Base-by-base conservation (phyloP, 176 grass and related monocot genomes). In the Hsuehochloa calcarea region DNA sequence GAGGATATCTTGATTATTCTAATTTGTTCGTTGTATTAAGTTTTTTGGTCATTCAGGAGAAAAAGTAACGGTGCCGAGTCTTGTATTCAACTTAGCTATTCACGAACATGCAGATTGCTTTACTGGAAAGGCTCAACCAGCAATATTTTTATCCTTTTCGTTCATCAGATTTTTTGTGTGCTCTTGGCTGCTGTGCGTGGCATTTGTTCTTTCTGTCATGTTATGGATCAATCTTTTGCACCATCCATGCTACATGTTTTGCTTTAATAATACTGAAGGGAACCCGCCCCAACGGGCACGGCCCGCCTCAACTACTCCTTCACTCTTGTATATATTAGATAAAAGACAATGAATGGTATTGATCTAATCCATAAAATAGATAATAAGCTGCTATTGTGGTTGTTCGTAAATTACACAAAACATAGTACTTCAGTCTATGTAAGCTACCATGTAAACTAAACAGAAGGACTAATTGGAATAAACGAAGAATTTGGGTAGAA, bases 1-100 rank as follows among this genome's bases (percentile, higher is more conserved):
- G 74, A 95, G 88, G 67, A 86, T 99, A 89, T 91, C 87, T 81
- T 95, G 85, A 95, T 72, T 86, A 17, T 19, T 93, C 15, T 81
- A 82, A 59, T 72, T 79, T 84, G 16, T 59, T 88, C 10, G 15
- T 85, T 64, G 31, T 85, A 82, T 80, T 72, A 66, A 6, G 50
- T 65, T 54, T 62, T 84, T 87, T 80, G 11, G 35, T 17, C 12
- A 17, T 68, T 46, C 43, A 74, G 60, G 39, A 83, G n/a, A 40
- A 87, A 34, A 72, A 3, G 73, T 54, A 40, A 79, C 10, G 1
- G 27, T 55, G 16, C 25, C 4, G 52, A 85, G 22, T 40, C 50
- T 49, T 75, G 34, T 80, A 51, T 8, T 89, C 20, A 47, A 22
- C 40, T 80, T 49, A 80, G 62, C 68, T 68, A 29, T 62, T 35